Conservation (phyloP, 148 eudicot genomes). For the Arbutus unedo region DNA sequence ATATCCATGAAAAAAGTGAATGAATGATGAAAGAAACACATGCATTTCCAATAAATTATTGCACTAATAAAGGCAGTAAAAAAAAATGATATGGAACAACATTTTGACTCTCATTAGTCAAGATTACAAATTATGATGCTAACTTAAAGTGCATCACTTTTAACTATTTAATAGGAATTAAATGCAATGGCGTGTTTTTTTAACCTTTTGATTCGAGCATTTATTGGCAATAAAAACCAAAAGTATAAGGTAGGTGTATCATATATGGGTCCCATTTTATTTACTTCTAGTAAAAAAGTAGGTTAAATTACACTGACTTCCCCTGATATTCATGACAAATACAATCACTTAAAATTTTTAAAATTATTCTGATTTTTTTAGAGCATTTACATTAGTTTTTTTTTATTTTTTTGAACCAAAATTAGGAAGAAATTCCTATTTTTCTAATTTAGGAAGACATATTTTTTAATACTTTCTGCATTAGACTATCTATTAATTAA, state of each 20-base stretch:
- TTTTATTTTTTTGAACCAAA: too few relatives aligned
- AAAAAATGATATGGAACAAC: background rate
- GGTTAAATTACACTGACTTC: too few relatives aligned
- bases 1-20: background rate
- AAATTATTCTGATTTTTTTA: too few relatives aligned
- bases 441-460: too few relatives aligned
- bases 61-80: background rate
- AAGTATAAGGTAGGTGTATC: background rate
- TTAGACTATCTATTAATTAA: too few relatives aligned
- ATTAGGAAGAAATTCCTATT: too few relatives aligned
- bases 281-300: too few relatives aligned
- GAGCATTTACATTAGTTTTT: too few relatives aligned
- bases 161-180: background rate
- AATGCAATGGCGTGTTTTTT: background rate
- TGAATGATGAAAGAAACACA: background rate
- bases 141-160: background rate
- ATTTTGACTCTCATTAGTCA: background rate
- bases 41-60: background rate
- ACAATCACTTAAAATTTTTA: too few relatives aligned
- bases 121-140: background rate
- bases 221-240: background rate
- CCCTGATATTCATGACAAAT: too few relatives aligned
- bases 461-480: too few relatives aligned
- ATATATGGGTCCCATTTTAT: too few relatives aligned
- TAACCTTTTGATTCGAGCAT: background rate